phyloP scores from a whole-genome alignment of 129 eudicot genomes.

The Smallanthus sonchifolius region DNA sequence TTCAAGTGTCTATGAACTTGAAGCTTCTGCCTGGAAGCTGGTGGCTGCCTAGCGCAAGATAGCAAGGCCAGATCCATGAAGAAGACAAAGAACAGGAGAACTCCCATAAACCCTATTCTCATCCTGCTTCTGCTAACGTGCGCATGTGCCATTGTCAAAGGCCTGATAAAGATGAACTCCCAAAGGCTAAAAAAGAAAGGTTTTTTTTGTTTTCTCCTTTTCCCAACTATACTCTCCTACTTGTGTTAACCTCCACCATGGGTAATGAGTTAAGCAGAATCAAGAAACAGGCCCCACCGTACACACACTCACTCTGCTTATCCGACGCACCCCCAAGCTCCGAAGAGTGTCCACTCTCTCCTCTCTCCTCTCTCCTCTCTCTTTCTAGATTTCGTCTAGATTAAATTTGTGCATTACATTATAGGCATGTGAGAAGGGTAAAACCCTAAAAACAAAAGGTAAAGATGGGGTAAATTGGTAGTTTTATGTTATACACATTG shows the following conservation, averaged over 20 bases:
- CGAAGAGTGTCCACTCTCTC: conserved; percentile 20
- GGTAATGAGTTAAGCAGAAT: conserved; percentile 20
- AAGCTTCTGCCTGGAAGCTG: conserved; percentile 63
- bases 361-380: not conserved
- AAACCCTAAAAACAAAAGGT: not conserved
- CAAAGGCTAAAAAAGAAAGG: conserved; percentile 6
- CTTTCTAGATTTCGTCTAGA: conserved; percentile 23
- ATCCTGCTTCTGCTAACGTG: conserved; percentile 37
- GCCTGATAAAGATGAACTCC: conserved; percentile 10
- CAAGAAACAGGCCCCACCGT: conserved; percentile 18
- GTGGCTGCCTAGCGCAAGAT: conserved; percentile 49
- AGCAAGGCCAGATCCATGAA: conserved; percentile 42
- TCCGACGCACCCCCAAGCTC: conserved; percentile 40
- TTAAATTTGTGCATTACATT: conserved; percentile 8
- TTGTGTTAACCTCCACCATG: conserved; percentile 26
- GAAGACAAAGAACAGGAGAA: conserved; percentile 33
- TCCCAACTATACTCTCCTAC: conserved; percentile 15
- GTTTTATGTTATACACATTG: too few relatives aligned
- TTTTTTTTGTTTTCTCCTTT: not conserved
- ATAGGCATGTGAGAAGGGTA: conserved; percentile 23
- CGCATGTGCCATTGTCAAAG: conserved; percentile 36
- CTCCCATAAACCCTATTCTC: conserved; percentile 17
- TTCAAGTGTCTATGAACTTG: conserved; percentile 83
- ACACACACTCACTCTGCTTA: conserved; percentile 29
- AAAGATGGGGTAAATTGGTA: not conserved